Conservation (phyloP, 176 grass and related monocot genomes). For the Neostapfia colusana region DNA sequence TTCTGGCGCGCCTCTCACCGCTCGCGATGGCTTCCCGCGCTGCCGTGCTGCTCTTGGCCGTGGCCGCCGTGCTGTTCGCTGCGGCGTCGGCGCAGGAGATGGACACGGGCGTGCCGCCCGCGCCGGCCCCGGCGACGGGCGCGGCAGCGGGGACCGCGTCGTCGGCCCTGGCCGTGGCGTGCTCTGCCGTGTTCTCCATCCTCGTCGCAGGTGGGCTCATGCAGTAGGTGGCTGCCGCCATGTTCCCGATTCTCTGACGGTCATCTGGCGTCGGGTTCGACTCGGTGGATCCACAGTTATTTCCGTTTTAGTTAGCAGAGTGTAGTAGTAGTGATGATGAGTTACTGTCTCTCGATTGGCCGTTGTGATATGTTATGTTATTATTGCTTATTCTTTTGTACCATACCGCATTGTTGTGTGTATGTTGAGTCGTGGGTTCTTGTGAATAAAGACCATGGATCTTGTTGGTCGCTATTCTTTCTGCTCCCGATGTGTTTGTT, state of each 20-base stretch:
- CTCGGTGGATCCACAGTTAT: not conserved
- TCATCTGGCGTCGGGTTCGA: conserved; percentile 12
- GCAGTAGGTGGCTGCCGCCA: conserved; percentile 42
- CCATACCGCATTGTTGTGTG: conserved; percentile 38
- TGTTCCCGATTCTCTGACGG: not conserved
- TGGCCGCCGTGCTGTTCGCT: conserved; percentile 54
- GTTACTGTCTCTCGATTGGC: conserved; percentile 11
- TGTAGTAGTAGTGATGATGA: not conserved
- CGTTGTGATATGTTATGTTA: conserved; percentile 31
- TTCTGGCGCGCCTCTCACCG: too few relatives aligned
- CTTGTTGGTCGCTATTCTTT: not conserved
- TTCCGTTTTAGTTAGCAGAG: conserved; percentile 5
- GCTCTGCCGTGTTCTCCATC: conserved; percentile 52
- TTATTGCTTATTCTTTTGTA: conserved; percentile 56
- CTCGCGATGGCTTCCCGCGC: conserved; percentile 55
- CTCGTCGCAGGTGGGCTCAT: conserved; percentile 47
- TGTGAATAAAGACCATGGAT: conserved; percentile 45
- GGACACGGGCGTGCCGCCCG: conserved; percentile 40
- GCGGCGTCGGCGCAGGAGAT: conserved; percentile 56
- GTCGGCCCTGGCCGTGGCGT: conserved; percentile 49
- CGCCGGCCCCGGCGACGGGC: conserved; percentile 49
- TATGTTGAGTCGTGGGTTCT: conserved; percentile 10
- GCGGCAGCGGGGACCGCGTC: conserved; percentile 45
- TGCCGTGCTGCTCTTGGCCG: conserved; percentile 36
- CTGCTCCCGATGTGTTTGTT: not conserved